Evolutionary conservation across 2,329 filamentous ascomycete species (phyloP).

Genomic region (Monosporascus sp.): DNA sequence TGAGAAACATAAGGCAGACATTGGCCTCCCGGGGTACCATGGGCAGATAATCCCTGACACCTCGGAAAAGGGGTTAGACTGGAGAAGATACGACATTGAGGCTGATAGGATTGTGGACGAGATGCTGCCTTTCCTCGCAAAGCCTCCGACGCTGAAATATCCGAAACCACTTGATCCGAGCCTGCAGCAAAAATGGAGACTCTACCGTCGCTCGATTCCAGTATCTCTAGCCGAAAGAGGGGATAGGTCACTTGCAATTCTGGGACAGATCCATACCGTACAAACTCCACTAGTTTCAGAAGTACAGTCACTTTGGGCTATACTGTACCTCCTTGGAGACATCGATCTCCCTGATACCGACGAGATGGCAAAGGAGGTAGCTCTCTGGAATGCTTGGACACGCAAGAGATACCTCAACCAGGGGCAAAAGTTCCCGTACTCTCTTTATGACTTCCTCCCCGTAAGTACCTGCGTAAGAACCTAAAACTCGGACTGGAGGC

Average conservation of each 20-base stretch:
- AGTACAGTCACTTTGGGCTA: conserved; percentile 28
- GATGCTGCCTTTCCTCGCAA: conserved; percentile 19
- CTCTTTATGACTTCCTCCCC: conserved; percentile 26
- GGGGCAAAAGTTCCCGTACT: conserved; percentile 24
- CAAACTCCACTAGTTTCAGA: conserved; percentile 25
- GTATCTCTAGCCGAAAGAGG: conserved; percentile 16
- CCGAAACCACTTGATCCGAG: conserved; percentile 8
- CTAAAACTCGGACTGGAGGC: neutral
- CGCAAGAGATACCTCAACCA: conserved; percentile 24
- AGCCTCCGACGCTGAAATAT: conserved; percentile 11
- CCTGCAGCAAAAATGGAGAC: conserved; percentile 17
- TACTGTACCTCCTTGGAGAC: conserved; percentile 24
- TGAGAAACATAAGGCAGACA: conserved; percentile 11
- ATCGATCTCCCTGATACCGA: conserved; percentile 23
- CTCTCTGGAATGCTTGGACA: conserved; percentile 29
- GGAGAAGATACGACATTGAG: conserved; percentile 14
- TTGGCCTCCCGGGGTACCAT: conserved; percentile 18
- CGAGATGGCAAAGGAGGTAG: conserved; percentile 25
- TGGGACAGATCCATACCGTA: conserved; percentile 25
- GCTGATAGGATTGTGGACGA: conserved; percentile 18
- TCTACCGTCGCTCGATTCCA: conserved; percentile 16
- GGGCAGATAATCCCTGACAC: neutral
- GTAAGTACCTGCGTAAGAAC: conserved; percentile 13
- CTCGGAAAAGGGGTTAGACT: conserved; percentile 11
- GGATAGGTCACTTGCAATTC: conserved; percentile 24